Percentiles rank a stretch among this genome's conserved stretches.
These are phyloP conservation scores for Penicillium canariense DNA, from an alignment of 495 filamentous ascomycete genomes.

Conservation along the genomic window DNA sequence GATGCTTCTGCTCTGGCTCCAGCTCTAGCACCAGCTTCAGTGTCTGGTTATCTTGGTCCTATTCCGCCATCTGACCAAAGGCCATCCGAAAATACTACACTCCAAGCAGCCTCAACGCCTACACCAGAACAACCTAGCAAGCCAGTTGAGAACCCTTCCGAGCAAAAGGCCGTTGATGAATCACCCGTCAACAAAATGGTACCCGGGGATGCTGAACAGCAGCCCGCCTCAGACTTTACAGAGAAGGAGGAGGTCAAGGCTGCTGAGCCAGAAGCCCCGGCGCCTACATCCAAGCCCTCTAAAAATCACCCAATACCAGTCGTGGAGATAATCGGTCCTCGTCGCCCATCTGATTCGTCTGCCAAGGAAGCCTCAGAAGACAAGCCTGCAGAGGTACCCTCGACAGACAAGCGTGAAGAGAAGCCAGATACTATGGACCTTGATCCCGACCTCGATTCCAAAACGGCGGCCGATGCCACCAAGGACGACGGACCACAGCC, in stretches of 20 bases:
- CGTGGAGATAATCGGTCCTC: constrained; percentile 13
- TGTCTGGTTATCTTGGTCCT: neutral
- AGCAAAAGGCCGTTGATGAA: neutral
- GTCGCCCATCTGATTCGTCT: neutral
- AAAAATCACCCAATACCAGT: neutral
- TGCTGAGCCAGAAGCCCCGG: neutral
- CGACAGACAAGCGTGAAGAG: neutral
- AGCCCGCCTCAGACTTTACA: neutral
- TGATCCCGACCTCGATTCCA: constrained; percentile 8
- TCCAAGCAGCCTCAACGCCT: neutral
- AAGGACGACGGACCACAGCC: constrained; percentile 1
- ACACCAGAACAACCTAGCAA: neutral
- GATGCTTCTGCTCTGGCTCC: neutral
- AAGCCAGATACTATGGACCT: constrained; percentile 13
- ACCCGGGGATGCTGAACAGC: neutral
- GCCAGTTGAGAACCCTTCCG: neutral
- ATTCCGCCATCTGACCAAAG: neutral
- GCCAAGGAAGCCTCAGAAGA: neutral
- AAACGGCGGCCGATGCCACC: constrained; percentile 2
- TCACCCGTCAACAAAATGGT: neutral
- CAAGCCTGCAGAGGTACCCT: neutral
- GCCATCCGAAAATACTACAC: neutral
- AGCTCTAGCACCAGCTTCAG: neutral
- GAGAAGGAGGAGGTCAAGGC: neutral
- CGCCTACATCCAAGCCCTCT: neutral